A percentile compares a stretch with the other conserved stretches of the same genome.
Evolutionary conservation across 78 protist genomes (phyloP).

Genomic region (Protostelium mycophagum): DNA sequence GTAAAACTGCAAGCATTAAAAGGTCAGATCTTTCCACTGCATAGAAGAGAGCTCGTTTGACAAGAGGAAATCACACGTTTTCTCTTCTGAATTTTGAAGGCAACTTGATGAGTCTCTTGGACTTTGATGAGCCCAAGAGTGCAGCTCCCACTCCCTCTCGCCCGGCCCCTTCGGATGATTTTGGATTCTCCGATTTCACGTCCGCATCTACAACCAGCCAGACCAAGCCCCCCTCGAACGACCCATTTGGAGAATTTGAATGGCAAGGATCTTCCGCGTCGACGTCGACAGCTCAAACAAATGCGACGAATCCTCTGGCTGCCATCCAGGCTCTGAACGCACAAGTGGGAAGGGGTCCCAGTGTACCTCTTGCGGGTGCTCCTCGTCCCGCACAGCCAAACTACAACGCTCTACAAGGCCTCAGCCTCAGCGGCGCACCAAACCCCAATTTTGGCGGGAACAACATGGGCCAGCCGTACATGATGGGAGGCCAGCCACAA

Average conservation of each 20-base stretch:
- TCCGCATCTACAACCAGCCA: not conserved
- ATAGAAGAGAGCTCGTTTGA: too few species aligned
- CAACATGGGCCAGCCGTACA: not conserved
- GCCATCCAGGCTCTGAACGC: not conserved
- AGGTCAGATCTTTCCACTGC: too few species aligned
- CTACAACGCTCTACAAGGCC: not conserved
- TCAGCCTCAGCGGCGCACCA: not conserved
- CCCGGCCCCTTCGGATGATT: not conserved
- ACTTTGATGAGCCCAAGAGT: not conserved
- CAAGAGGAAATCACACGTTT: too few species aligned
- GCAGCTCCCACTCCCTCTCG: not conserved
- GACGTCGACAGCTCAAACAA: not conserved
- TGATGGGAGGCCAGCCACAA: not conserved
- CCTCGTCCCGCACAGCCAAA: too few species aligned
- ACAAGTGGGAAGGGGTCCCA: too few species aligned
- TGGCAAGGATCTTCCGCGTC: not conserved
- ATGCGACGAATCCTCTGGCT: not conserved
- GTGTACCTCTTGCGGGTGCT: too few species aligned
- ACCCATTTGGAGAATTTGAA: not conserved
- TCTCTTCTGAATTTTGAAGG: too few species aligned
- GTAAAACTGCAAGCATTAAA: too few species aligned
- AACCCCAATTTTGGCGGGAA: not conserved
- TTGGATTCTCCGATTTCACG: not conserved
- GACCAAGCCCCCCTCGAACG: too few species aligned
- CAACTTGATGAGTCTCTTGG: not conserved